Evolutionary conservation across 1,284 basidiomycete genomes (phyloP), one percentile per base, ranked within the genome.

Genomic region (Exobasidium rhododendri): DNA sequence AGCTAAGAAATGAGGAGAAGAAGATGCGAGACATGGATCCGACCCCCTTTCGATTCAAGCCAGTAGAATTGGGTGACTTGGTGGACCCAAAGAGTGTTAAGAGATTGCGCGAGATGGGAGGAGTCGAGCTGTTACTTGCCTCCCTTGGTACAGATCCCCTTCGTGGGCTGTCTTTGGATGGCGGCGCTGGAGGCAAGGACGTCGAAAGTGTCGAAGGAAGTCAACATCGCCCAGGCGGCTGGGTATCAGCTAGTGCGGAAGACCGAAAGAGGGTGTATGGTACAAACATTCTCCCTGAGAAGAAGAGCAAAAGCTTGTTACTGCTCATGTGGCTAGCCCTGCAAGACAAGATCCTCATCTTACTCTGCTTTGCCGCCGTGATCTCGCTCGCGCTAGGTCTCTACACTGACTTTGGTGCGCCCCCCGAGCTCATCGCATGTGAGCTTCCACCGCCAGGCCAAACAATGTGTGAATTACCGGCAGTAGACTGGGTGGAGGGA

Each of bases 401-500:
- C 46, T 97, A 97, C 82, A 89, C 93, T 79, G 91, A 92, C 75
- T 89, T 97, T 74, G 93, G 92, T 13, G 86, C 88, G 0, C 80
- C 85, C 0, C 85, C 86, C 4, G 81, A 86, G 13, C 45, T n/a
- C 47, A 86, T 84, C 47, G 68, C 78, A 13, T 83, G 83, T 47
- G 73, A 75, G 32, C 63, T 79, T 50, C 81, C 81, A 60, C 69
- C 78, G n/a, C 75, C 75, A 10, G 72, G 75, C 22, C 46, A 64
- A 30, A 50, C 50, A 14, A 22, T 56, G 29, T 79, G 77, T 55
- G 17, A 50, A 1, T 63, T 66, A n/a, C 66, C 68, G 28, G 60
- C 68, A 31, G 82, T 85, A 56, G 94, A 97, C 75, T 98, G 94
- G 94, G 92, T 98, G 3, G 94, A 98, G 82, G 96, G 96, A 74